Conservation (phyloP, 2,329 filamentous ascomycete species). For the Aspergillus ochraceus region DNA sequence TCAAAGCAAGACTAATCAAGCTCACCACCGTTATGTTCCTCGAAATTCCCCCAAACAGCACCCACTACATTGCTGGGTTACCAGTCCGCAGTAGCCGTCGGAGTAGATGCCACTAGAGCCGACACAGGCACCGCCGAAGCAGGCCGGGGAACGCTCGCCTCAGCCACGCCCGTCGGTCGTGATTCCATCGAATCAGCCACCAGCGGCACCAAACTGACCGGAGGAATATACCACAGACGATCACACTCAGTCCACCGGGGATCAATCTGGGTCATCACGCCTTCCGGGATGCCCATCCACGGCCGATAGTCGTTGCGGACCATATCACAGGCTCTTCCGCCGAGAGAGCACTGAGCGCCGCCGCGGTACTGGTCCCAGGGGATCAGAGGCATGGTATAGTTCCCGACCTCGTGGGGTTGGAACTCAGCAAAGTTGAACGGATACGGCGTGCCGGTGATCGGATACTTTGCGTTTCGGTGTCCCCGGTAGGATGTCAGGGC, state of each 20-base stretch:
- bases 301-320: constrained; percentile 24
- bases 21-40: too few species aligned
- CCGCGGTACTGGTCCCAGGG: constrained; percentile 23
- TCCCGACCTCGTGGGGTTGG: constrained; percentile 17
- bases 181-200: neutral
- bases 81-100: neutral
- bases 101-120: neutral
- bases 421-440: constrained; percentile 24
- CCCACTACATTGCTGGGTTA: too few species aligned
- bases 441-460: constrained; percentile 20
- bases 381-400: constrained; percentile 19
- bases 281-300: constrained; percentile 20
- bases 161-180: neutral
- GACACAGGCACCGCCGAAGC: constrained; percentile 4
- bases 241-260: constrained; percentile 19
- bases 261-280: constrained; percentile 18
- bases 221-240: constrained; percentile 23
- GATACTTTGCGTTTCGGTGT: constrained; percentile 23
- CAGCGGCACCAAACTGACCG: constrained; percentile 19
- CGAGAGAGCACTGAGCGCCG: constrained; percentile 18
- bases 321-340: constrained; percentile 15
- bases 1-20: too few species aligned
- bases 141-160: neutral
- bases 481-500: constrained; percentile 17
- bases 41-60: too few species aligned